phyloP scores from a whole-genome alignment of 345 rosid species.

The Gossypium thurberi region DNA sequence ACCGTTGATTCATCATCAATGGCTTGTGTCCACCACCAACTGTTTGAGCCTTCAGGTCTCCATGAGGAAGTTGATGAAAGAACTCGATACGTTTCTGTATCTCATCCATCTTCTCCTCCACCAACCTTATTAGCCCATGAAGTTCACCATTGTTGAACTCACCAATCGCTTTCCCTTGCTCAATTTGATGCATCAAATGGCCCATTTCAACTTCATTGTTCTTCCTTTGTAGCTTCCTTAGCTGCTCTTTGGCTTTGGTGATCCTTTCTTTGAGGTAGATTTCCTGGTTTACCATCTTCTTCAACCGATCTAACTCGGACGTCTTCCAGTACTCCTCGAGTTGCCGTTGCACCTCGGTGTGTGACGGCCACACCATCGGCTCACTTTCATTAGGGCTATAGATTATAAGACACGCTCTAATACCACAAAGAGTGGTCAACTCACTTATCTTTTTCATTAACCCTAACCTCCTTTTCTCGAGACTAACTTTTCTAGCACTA shows the following conservation, averaged over 20 bases:
- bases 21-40: neutral
- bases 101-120: slow-evolving; percentile 23
- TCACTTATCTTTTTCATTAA: slow-evolving; percentile 46
- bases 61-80: neutral
- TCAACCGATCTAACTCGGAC: slow-evolving; percentile 24
- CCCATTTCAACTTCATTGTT: slow-evolving; percentile 19
- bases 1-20: neutral
- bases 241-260: slow-evolving; percentile 16
- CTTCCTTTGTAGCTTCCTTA: slow-evolving; percentile 12
- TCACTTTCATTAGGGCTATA: slow-evolving; percentile 33
- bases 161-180: neutral
- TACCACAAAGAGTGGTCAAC: slow-evolving; percentile 33
- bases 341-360: slow-evolving; percentile 2
- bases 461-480: slow-evolving; percentile 38
- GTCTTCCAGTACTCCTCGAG: slow-evolving; percentile 4
- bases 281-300: slow-evolving; percentile 34
- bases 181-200: slow-evolving; percentile 17
- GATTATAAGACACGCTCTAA: slow-evolving; percentile 28
- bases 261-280: slow-evolving; percentile 26
- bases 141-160: slow-evolving; percentile 8
- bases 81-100: slow-evolving; percentile 11
- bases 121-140: slow-evolving; percentile 15
- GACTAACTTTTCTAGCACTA: slow-evolving; percentile 37
- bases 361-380: slow-evolving; percentile 36
- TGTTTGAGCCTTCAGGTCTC: neutral